Conservation (phyloP, 805 yeast genomes). For the Candida montana region DNA sequence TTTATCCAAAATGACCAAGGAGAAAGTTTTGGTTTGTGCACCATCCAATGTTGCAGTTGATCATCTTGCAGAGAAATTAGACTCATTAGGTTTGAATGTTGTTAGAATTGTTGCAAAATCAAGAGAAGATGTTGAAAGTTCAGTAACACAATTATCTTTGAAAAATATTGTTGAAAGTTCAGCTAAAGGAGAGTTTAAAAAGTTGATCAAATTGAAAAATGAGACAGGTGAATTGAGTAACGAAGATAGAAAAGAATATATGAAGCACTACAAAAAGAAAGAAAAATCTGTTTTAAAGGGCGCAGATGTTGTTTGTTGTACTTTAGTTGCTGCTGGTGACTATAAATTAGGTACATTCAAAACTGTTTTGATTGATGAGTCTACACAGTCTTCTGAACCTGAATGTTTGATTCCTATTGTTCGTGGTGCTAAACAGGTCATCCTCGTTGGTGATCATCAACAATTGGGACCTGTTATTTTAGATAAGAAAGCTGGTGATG, state of each 20-base stretch:
- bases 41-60: constrained; percentile 96
- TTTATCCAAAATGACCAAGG: constrained; percentile 53
- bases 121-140: constrained; percentile 73
- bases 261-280: constrained; percentile 35
- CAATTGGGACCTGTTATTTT: constrained; percentile 91
- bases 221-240: constrained; percentile 65
- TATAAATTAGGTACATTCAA: constrained; percentile 56
- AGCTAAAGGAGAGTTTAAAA: constrained; percentile 54
- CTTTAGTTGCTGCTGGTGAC: constrained; percentile 93
- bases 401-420: constrained; percentile 86
- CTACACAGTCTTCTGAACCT: constrained; percentile 92
- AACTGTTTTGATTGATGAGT: constrained; percentile 84
- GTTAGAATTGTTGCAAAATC: constrained; percentile 72
- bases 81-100: constrained; percentile 67
- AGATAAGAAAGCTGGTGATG: constrained; percentile 74
- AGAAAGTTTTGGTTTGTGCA: constrained; percentile 80
- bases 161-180: constrained; percentile 43
- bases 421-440: constrained; percentile 83
- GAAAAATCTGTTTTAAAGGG: constrained; percentile 47
- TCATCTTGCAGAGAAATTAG: constrained; percentile 73
- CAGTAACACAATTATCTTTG: constrained; percentile 52
- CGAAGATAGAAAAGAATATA: constrained; percentile 44
- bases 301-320: constrained; percentile 81
- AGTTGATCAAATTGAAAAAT: constrained; percentile 50
- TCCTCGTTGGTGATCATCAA: constrained; percentile 92